Conservation (phyloP, 2,329 filamentous ascomycete species). For the Esteya vermicola region DNA sequence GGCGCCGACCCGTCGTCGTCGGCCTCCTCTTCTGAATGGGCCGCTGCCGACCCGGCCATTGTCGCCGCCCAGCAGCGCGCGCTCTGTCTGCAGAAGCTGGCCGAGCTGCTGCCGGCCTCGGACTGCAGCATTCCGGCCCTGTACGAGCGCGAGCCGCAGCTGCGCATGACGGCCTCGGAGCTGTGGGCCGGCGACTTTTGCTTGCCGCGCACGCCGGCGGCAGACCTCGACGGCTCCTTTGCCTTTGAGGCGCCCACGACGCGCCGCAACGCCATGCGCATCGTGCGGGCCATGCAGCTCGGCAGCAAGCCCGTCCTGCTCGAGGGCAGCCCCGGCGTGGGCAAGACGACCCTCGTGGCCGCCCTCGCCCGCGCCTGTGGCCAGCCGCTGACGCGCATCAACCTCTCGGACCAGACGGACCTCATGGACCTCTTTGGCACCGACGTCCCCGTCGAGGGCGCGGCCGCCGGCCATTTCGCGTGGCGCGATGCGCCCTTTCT, state of each 20-base stretch:
- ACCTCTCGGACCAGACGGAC: slow-evolving; percentile 94
- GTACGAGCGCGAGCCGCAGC: slow-evolving; percentile 48
- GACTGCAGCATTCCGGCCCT: slow-evolving; percentile 44
- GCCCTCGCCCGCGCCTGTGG: slow-evolving; percentile 71
- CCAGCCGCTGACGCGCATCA: slow-evolving; percentile 78
- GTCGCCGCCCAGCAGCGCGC: slow-evolving; percentile 54
- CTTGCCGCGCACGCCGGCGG: slow-evolving; percentile 37
- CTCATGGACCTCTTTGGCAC: slow-evolving; percentile 95
- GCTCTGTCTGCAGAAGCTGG: slow-evolving; percentile 59
- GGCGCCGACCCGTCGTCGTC: slow-evolving; percentile 91
- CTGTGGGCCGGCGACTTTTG: slow-evolving; percentile 65
- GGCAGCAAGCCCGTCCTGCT: slow-evolving; percentile 73
- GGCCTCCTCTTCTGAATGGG: too few species aligned
- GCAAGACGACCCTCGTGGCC: slow-evolving; percentile 86
- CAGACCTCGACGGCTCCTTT: slow-evolving; percentile 41
- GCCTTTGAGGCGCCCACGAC: slow-evolving; percentile 86
- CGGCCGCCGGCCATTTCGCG: slow-evolving; percentile 75
- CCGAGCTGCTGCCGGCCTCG: slow-evolving; percentile 44
- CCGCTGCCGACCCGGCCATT: slow-evolving; percentile 49
- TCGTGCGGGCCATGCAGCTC: slow-evolving; percentile 77
- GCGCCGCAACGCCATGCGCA: slow-evolving; percentile 75
- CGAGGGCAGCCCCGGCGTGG: slow-evolving; percentile 94
- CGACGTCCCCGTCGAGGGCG: slow-evolving; percentile 90
- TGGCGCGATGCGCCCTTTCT: slow-evolving; percentile 95
- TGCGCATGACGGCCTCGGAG: slow-evolving; percentile 36